These are phyloP conservation scores for Phytopythium chamaehyphon DNA, from an alignment of 352 stramenopile genomes.

Conservation along the genomic window DNA sequence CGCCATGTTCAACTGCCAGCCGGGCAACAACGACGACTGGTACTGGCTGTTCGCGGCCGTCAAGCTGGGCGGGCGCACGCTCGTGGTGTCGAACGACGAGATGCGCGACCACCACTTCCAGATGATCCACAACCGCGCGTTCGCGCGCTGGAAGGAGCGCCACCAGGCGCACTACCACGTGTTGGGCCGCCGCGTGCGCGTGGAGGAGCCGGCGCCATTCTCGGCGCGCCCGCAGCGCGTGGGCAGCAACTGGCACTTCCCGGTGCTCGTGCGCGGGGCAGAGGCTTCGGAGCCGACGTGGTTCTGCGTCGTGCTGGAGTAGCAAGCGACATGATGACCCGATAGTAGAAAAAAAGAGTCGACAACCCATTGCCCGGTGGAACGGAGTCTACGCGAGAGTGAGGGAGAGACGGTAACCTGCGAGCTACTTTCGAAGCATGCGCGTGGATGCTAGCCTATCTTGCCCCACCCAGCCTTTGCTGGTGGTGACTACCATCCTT, in stretches of 20 bases:
- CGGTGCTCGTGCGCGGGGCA: neutral
- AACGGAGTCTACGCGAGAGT: too few relatives aligned
- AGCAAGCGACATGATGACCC: too few relatives aligned
- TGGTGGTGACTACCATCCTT: too few relatives aligned
- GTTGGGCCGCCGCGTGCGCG: slow-evolving; percentile 29
- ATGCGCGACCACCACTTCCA: slow-evolving; percentile 99
- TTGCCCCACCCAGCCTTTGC: too few relatives aligned
- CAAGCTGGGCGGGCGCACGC: slow-evolving; percentile 63
- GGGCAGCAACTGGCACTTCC: slow-evolving; percentile 69
- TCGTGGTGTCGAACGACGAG: slow-evolving; percentile 98
- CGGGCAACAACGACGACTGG: slow-evolving; percentile 99
- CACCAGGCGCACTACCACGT: slow-evolving; percentile 94
- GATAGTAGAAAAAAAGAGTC: too few relatives aligned
- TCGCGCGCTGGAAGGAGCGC: slow-evolving; percentile 96
- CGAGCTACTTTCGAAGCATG: too few relatives aligned
- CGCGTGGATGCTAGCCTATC: too few relatives aligned
- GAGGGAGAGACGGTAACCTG: too few relatives aligned
- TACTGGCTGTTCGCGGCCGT: slow-evolving; percentile 98
- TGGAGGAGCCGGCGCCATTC: slow-evolving; percentile 56
- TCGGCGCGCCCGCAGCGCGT: slow-evolving; percentile 58
- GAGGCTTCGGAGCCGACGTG: neutral
- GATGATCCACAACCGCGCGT: slow-evolving; percentile 95
- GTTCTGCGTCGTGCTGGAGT: slow-evolving; percentile 4
- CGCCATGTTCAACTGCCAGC: slow-evolving; percentile 91
- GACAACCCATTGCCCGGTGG: too few relatives aligned